phyloP scores from a whole-genome alignment of 1,284 basidiomycete species.

The Pseudozyma flocculosa region DNA sequence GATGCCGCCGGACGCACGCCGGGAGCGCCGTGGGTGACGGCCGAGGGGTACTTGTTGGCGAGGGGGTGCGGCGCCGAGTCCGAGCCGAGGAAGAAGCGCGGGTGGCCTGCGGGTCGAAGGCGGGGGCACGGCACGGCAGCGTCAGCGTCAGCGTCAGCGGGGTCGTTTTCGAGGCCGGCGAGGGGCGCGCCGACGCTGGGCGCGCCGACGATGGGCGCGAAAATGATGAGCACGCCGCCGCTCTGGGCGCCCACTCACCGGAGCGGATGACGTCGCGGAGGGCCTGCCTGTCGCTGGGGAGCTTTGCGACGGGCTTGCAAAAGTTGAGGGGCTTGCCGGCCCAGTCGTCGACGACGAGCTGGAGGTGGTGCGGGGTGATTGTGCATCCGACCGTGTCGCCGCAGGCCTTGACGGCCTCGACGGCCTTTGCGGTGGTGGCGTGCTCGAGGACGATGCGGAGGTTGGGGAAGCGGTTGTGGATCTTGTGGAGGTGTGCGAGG shows the following conservation, averaged over 20 bases:
- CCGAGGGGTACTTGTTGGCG: conserved; percentile 70
- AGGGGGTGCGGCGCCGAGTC: conserved; percentile 93
- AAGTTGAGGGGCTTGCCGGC: conserved; percentile 94
- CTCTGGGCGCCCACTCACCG: no score
- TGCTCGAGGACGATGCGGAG: conserved; percentile 97
- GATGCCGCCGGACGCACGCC: conserved; percentile 19
- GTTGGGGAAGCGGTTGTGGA: conserved; percentile 83
- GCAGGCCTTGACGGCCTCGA: conserved; percentile 67
- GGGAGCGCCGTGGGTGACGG: conserved; percentile 38
- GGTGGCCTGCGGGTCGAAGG: conserved; percentile 72
- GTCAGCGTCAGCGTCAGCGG: no score
- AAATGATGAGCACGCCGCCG: no score
- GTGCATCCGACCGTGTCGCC: conserved; percentile 84
- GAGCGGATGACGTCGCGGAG: conserved; percentile 73
- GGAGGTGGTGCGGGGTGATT: conserved; percentile 95
- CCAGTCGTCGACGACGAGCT: conserved; percentile 93
- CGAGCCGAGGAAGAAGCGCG: conserved; percentile 95
- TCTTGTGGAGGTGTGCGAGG: conserved; percentile 78
- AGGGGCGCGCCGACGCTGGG: no score
- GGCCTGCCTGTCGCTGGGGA: conserved; percentile 84
- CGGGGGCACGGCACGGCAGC: no score
- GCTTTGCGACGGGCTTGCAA: conserved; percentile 98
- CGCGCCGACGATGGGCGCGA: no score
- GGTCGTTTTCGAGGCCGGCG: no score
- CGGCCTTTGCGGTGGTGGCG: conserved; percentile 92